Evolutionary conservation across 2,329 filamentous ascomycete genomes (phyloP).

Genomic region (Aspergillus viridinutans): DNA sequence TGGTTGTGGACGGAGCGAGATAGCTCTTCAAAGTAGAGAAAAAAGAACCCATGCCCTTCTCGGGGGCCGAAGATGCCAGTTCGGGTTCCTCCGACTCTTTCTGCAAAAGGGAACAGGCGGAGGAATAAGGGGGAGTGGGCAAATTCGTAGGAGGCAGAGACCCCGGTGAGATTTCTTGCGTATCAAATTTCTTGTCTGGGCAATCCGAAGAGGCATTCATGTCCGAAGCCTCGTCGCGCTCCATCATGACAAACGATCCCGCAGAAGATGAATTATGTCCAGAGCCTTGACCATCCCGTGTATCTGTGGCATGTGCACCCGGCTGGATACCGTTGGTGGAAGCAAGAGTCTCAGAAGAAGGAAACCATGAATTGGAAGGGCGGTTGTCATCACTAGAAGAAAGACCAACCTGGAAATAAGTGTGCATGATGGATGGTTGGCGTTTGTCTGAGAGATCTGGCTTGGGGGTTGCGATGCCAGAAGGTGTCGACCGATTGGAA

Average conservation of each 20-base stretch:
- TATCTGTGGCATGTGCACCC: constrained; percentile 20
- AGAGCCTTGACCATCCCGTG: constrained; percentile 21
- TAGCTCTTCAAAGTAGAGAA: constrained; percentile 44
- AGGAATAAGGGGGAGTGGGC: constrained; percentile 43
- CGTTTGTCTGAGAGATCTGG: constrained; percentile 93
- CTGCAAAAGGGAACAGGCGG: constrained; percentile 41
- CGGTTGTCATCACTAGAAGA: constrained; percentile 66
- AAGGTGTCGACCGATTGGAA: constrained; percentile 76
- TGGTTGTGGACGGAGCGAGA: constrained; percentile 34
- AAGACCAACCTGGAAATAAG: constrained; percentile 99
- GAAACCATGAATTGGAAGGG: constrained; percentile 38
- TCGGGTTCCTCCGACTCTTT: constrained; percentile 41
- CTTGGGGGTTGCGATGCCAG: constrained; percentile 86
- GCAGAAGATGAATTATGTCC: constrained; percentile 31
- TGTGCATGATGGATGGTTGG: constrained; percentile 87
- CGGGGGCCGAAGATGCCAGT: constrained; percentile 34
- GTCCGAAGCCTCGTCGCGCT: constrained; percentile 32
- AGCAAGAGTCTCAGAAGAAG: constrained; percentile 28
- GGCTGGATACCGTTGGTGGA: constrained; percentile 22
- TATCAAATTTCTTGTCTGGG: constrained; percentile 21
- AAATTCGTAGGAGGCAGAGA: constrained; percentile 31
- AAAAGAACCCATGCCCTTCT: constrained; percentile 39
- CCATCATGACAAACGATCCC: constrained; percentile 41
- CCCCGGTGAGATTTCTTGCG: constrained; percentile 25
- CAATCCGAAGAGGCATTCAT: constrained; percentile 24